A percentile compares a stretch with the other conserved stretches of the same genome.
These are phyloP conservation scores for Cladophialophora carrionii DNA, from an alignment of 2,329 filamentous ascomycete species.

Conservation along the genomic window DNA sequence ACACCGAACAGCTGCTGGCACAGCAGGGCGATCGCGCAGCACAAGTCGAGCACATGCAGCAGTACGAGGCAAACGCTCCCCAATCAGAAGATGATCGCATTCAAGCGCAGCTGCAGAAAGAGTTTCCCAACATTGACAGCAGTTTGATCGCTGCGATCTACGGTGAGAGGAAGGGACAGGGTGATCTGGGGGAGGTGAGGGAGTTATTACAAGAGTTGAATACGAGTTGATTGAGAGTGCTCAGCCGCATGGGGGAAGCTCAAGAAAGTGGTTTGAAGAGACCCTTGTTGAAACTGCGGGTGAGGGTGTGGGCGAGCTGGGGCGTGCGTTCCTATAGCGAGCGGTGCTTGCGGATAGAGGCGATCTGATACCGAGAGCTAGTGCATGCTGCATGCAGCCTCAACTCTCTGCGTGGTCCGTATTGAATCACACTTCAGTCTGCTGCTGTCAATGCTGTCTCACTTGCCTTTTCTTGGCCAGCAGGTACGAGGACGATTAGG, in stretches of 20 bases:
- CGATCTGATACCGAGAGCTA: too few species aligned
- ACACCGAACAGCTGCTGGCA: slow-evolving; percentile 35
- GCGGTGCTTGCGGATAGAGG: neutral
- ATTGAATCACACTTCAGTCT: neutral
- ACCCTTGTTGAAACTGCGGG: neutral
- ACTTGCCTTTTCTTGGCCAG: neutral
- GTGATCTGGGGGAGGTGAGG: slow-evolving; percentile 34
- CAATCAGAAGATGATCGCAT: slow-evolving; percentile 35
- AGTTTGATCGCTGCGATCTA: slow-evolving; percentile 40
- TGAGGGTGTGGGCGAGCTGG: neutral
- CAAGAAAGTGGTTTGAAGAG: neutral
- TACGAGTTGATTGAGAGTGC: slow-evolving; percentile 7
- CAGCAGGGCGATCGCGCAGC: slow-evolving; percentile 34
- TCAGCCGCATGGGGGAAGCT: neutral
- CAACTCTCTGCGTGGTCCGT: neutral
- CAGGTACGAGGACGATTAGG: neutral
- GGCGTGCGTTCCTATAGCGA: neutral
- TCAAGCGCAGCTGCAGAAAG: slow-evolving; percentile 36
- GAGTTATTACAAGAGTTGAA: slow-evolving; percentile 39
- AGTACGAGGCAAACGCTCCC: slow-evolving; percentile 34
- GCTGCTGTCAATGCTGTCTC: neutral
- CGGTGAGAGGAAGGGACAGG: slow-evolving; percentile 30
- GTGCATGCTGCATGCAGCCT: neutral
- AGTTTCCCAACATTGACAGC: slow-evolving; percentile 39
- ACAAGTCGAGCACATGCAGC: slow-evolving; percentile 39